These are phyloP conservation scores for Punica granatum DNA, from an alignment of 345 rosid genomes.

Conservation along the genomic window DNA sequence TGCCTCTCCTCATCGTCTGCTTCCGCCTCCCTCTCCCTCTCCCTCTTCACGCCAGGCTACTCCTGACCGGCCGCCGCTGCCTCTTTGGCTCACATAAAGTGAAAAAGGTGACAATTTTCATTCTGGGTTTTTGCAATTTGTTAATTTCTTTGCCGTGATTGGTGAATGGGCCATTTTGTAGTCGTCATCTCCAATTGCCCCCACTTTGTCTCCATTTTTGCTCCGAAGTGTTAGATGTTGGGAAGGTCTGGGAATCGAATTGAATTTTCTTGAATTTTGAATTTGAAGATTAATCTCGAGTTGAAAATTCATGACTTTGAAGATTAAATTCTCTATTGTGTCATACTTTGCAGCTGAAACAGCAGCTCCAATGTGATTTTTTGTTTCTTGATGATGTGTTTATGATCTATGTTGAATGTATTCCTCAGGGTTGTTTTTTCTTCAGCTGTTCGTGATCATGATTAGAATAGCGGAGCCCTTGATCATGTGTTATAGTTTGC, in stretches of 20 bases:
- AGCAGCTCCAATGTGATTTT: background rate
- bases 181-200: background rate
- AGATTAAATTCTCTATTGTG: background rate
- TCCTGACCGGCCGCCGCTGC: background rate
- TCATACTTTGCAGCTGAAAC: background rate
- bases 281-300: too few relatives aligned
- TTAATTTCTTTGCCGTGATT: background rate
- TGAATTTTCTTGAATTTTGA: too few relatives aligned
- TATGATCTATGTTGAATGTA: background rate
- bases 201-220: background rate
- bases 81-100: background rate
- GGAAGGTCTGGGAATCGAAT: background rate
- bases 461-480: too few relatives aligned
- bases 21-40: background rate
- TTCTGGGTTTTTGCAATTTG: background rate
- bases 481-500: too few relatives aligned
- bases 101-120: background rate
- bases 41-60: background rate
- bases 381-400: background rate
- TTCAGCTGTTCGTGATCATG: too few relatives aligned
- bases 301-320: background rate
- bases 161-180: background rate
- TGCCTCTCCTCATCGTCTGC: background rate
- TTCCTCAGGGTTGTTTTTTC: background rate
- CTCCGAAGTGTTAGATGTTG: background rate